Conservation (phyloP, 805 yeast genomes). For the Lipomyces sp. region DNA sequence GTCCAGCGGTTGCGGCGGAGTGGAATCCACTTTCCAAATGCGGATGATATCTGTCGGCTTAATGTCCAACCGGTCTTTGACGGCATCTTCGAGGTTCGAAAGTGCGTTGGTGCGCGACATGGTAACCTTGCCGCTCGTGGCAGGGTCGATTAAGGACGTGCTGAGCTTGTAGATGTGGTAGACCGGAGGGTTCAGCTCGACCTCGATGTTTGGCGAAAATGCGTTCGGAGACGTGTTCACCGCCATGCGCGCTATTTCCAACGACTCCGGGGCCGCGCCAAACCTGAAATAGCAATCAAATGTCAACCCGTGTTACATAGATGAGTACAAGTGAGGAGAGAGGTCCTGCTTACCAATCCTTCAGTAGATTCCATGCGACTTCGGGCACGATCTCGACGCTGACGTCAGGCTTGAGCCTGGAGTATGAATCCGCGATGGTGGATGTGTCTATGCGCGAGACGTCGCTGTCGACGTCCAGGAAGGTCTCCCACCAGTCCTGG, state of each 20-base stretch:
- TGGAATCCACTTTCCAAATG: constrained; percentile 15
- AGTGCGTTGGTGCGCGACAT: constrained; percentile 17
- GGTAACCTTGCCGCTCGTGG: background rate
- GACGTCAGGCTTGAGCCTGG: constrained; percentile 1
- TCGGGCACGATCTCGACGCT: constrained; percentile 24
- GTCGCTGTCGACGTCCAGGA: constrained; percentile 1
- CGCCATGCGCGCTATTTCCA: constrained; percentile 5
- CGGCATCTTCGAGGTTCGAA: constrained; percentile 9
- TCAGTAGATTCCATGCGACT: constrained; percentile 20
- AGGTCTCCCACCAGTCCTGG: constrained; percentile 20
- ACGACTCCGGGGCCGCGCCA: constrained; percentile 5
- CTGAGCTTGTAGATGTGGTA: constrained; percentile 9
- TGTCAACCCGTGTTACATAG: background rate
- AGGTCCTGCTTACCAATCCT: constrained; percentile 23
- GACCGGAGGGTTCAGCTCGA: constrained; percentile 17
- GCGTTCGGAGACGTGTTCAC: constrained; percentile 9
- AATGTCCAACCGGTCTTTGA: constrained; percentile 17
- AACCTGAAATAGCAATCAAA: constrained; percentile 5
- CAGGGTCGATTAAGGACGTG: background rate
- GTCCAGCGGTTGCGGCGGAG: constrained; percentile 3
- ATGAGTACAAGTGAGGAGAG: background rate
- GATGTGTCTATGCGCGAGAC: constrained; percentile 27
- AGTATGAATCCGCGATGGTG: constrained; percentile 9
- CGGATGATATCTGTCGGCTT: constrained; percentile 3
- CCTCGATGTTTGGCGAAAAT: constrained; percentile 7